Evolutionary conservation across 73 alveolate species (phyloP), one percentile per base, ranked within the genome.

Genomic region (Stentor roeselii): DNA sequence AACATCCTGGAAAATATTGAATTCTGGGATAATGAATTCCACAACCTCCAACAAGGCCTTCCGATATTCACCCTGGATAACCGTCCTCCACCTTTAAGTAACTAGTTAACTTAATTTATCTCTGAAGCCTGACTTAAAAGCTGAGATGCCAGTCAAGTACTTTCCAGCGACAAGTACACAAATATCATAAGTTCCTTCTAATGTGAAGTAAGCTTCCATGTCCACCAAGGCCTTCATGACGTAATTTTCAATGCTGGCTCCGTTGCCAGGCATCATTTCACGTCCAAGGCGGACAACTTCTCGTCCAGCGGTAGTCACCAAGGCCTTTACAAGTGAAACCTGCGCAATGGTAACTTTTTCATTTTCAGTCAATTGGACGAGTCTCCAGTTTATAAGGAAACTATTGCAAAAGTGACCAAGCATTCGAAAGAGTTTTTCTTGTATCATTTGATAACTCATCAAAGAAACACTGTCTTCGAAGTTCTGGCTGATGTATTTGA

Each of bases 181-280:
- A 15, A 88, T 85, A 85, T 88, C 93, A 76, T 88, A 88, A 27
- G 93, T 88, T 36, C 93, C 93, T 83, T 88, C 89, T 3, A 32
- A 42, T 30, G 87, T 83, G 84, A 37, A 76, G 0, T 42, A 3
- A 1, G 87, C 89, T 58, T 83, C 89, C 14, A 75, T 83, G 35
- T 83, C 89, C 3, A 83, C 41, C 87, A 83, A 35, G 3, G 60
- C 77, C 78, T 83, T 83, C 37, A 83, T 3, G 4, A 74, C 39
- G 35, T 75, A 42, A 38, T 83, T 32, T 30, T 83, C 89, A 34
- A 3, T 11, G 75, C 36, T 59, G 3, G 39, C 39, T 6, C 84
- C 84, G 39, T 75, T 75, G 3, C 77, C 84, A n/a, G n/a, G n/a
- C n/a, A n/a, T n/a, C n/a, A 58, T 2, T 31, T 58, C 74, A 58